phyloP scores from a whole-genome alignment of 345 rosid genomes.

The Xanthoceras sorbifolium region DNA sequence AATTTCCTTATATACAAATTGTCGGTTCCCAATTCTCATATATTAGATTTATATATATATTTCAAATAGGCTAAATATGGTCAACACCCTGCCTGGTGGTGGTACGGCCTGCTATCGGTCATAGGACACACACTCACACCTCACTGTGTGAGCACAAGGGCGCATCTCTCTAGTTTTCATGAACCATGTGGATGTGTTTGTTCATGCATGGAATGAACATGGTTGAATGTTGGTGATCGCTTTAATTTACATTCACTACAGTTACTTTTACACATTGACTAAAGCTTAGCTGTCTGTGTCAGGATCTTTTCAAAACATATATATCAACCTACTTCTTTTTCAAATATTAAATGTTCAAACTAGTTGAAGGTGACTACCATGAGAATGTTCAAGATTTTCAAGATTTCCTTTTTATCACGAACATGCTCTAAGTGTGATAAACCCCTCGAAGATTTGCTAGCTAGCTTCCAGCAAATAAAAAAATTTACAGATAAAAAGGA shows the following conservation, averaged over 20 bases:
- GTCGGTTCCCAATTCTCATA: constrained; percentile 7
- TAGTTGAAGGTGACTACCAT: background rate
- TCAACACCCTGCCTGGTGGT: background rate
- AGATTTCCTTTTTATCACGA: background rate
- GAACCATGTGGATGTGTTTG: background rate
- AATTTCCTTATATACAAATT: background rate
- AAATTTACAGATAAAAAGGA: background rate
- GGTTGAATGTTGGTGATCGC: background rate
- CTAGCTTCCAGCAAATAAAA: background rate
- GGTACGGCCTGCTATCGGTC: background rate
- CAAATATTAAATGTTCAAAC: background rate
- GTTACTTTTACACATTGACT: background rate
- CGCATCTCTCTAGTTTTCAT: background rate
- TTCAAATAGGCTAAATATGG: background rate
- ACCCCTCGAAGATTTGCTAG: background rate
- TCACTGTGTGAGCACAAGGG: background rate
- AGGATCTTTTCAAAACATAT: background rate
- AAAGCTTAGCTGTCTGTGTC: constrained; percentile 8
- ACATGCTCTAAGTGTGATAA: constrained; percentile 7
- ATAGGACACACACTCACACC: no score
- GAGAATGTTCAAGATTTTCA: constrained; percentile 7
- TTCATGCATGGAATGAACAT: background rate
- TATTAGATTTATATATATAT: background rate
- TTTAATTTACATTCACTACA: background rate
- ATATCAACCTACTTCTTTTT: background rate